A percentile compares a stretch with the other conserved stretches of the same genome.
Evolutionary conservation across 2,329 filamentous ascomycete species (phyloP).

Genomic region (Aspergillus fischeri): DNA sequence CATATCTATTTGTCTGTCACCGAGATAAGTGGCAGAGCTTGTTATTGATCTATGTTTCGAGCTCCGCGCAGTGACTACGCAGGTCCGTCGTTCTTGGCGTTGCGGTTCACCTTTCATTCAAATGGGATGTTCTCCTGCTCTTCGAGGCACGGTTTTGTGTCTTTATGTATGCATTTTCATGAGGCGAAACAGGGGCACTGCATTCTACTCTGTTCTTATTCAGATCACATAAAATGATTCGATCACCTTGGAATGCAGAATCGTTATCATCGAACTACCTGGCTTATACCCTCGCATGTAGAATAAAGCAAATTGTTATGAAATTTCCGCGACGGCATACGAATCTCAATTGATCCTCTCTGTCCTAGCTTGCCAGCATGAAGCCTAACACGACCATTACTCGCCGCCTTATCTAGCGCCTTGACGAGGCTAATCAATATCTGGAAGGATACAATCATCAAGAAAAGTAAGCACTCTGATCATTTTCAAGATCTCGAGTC

Average conservation of each 20-base stretch:
- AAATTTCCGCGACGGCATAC: neutral
- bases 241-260: neutral
- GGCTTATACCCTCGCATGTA: neutral
- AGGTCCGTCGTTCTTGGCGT: constrained; percentile 24
- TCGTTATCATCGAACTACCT: neutral
- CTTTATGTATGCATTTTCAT: neutral
- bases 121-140: neutral
- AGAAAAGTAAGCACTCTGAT: too few species aligned
- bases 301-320: neutral
- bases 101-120: constrained; percentile 13
- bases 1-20: neutral
- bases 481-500: neutral
- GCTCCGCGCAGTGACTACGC: constrained; percentile 19
- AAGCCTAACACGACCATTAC: neutral
- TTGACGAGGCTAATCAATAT: neutral
- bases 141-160: neutral
- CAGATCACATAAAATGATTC: neutral
- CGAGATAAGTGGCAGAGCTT: neutral
- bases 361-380: neutral
- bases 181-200: neutral
- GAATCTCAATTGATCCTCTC: neutral
- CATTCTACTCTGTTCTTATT: neutral
- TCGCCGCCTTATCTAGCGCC: neutral
- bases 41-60: constrained; percentile 1
- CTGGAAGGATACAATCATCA: too few species aligned